Percentiles rank a stretch among this genome's conserved stretches.
Conservation (phyloP, 495 filamentous ascomycete species). For the Oleoguttula mirabilis region DNA sequence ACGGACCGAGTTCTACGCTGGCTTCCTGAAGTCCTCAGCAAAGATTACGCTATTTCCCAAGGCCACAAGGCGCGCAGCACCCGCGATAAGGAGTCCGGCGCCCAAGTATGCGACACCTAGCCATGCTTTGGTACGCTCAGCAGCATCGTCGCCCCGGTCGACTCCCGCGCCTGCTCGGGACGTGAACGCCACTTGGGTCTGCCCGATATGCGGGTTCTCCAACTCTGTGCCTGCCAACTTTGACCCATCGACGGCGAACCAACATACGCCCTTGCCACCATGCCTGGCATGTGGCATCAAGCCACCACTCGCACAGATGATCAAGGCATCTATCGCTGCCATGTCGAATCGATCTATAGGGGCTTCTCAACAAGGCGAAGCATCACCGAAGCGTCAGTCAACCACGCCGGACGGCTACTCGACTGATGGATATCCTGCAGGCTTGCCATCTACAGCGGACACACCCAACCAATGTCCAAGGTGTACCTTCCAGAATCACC, state of each 20-base stretch:
- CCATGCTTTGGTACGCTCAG: slow-evolving; percentile 10
- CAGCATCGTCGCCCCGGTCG: slow-evolving; percentile 25
- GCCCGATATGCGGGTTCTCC: slow-evolving; percentile 94
- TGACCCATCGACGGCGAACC: slow-evolving; percentile 63
- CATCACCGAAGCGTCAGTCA: background rate
- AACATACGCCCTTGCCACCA: slow-evolving; percentile 64
- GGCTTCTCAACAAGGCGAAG: background rate
- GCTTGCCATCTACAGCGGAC: background rate
- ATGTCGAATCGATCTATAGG: slow-evolving; percentile 23
- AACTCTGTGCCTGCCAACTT: slow-evolving; percentile 92
- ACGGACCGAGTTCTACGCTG: slow-evolving; percentile 77
- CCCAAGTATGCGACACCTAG: slow-evolving; percentile 15
- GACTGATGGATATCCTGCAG: background rate
- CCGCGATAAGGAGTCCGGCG: slow-evolving; percentile 19
- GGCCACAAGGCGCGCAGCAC: slow-evolving; percentile 43
- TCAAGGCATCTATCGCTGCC: slow-evolving; percentile 67
- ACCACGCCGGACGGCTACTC: background rate
- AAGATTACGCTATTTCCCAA: slow-evolving; percentile 87
- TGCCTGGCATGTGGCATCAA: slow-evolving; percentile 93
- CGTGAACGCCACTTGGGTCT: slow-evolving; percentile 82
- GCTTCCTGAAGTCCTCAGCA: slow-evolving; percentile 87
- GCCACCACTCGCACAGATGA: slow-evolving; percentile 63
- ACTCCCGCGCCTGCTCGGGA: slow-evolving; percentile 38
- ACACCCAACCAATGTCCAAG: slow-evolving; percentile 53
- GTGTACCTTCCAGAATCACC: slow-evolving; percentile 91